These are phyloP conservation scores for Cerrena zonata DNA, from an alignment of 1,284 basidiomycete species.

Conservation along the genomic window DNA sequence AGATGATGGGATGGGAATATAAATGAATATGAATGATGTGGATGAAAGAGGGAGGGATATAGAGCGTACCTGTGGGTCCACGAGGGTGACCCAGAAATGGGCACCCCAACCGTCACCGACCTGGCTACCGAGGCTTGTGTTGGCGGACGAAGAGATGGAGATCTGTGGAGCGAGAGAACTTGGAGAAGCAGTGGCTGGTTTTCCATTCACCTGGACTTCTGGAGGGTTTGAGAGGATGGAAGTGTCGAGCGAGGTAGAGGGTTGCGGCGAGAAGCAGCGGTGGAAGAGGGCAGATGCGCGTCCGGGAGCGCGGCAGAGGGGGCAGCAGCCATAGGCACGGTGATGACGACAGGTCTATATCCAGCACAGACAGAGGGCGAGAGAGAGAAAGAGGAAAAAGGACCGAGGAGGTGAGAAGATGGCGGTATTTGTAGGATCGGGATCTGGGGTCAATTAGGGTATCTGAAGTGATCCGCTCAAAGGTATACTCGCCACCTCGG, in stretches of 20 bases:
- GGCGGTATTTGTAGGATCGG: not conserved
- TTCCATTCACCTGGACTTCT: constrained; percentile 25
- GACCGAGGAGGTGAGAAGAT: too few relatives aligned
- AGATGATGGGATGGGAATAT: constrained; percentile 11
- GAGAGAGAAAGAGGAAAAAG: not conserved
- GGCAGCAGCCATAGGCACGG: not conserved
- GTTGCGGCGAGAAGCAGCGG: too few relatives aligned
- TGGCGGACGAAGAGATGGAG: constrained; percentile 18
- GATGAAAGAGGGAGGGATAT: too few relatives aligned
- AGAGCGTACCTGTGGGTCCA: constrained; percentile 69
- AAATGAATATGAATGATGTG: constrained; percentile 1
- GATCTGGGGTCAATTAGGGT: not conserved
- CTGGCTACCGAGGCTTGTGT: constrained; percentile 16
- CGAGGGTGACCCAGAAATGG: constrained; percentile 82
- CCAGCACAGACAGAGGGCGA: not conserved
- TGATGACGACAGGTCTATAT: not conserved
- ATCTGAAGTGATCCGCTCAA: too few relatives aligned
- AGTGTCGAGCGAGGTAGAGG: too few relatives aligned
- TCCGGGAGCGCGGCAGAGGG: not conserved
- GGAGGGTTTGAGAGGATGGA: too few relatives aligned
- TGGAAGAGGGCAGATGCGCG: not conserved
- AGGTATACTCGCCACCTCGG: too few relatives aligned
- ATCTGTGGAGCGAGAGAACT: not conserved
- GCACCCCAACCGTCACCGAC: constrained; percentile 64
- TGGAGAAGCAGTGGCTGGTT: constrained; percentile 9